Conservation (phyloP, 805 yeast species). For the Saccharomycopsis selenospora region DNA sequence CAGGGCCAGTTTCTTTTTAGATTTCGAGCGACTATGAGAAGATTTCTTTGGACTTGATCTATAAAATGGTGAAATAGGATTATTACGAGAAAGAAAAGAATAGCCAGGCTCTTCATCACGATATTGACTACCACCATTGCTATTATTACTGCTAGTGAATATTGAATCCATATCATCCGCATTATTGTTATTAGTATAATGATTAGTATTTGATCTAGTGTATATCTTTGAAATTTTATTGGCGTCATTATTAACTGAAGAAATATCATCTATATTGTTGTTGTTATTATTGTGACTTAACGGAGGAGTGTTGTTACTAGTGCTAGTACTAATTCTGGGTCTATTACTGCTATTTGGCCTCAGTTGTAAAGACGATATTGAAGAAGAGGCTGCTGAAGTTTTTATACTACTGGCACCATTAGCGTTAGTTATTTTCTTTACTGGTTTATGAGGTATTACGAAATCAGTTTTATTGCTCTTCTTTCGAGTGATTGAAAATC, state of each 20-base stretch:
- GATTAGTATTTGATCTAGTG: no score
- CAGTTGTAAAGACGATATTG: no score
- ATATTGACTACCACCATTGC: background rate
- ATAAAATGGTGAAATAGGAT: background rate
- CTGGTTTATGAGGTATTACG: background rate
- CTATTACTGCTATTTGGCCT: no score
- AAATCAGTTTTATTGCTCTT: background rate
- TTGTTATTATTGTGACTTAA: no score
- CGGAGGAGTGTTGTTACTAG: no score
- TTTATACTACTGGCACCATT: no score
- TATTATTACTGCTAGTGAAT: background rate
- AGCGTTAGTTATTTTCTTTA: background rate
- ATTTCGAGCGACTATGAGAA: background rate
- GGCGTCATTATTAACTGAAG: no score
- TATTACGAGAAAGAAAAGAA: background rate
- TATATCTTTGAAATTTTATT: no score
- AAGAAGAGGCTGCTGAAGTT: no score
- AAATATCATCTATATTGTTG: no score
- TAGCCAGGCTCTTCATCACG: background rate
- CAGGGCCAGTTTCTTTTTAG: background rate
- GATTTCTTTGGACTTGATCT: background rate
- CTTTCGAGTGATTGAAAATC: background rate
- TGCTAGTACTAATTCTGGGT: no score
- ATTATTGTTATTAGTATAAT: no score
- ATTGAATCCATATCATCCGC: background rate